Percentiles rank a stretch among this genome's conserved stretches.
phyloP scores from a whole-genome alignment of 2,329 filamentous ascomycete species.

The Aspergillus phoenicis region DNA sequence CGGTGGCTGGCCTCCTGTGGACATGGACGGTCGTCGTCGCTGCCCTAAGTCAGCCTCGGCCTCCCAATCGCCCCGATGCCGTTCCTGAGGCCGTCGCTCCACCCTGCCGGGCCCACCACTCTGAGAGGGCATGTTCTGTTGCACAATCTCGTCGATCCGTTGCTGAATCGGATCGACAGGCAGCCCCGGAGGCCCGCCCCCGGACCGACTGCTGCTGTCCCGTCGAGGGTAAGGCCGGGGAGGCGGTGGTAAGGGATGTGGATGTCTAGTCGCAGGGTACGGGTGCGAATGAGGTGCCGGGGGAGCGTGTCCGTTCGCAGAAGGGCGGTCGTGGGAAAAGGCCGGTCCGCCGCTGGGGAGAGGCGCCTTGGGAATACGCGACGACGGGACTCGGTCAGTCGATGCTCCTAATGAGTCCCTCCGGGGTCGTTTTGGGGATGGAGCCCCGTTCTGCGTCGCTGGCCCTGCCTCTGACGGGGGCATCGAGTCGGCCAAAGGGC shows the following conservation, averaged over 20 bases:
- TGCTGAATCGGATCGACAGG: slow-evolving; percentile 37
- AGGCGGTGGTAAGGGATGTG: slow-evolving; percentile 24
- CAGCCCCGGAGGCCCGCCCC: slow-evolving; percentile 8
- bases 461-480: slow-evolving; percentile 12
- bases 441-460: slow-evolving; percentile 28
- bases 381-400: slow-evolving; percentile 10
- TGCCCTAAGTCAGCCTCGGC: slow-evolving; percentile 19
- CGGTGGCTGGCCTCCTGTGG: slow-evolving; percentile 1
- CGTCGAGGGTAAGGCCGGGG: slow-evolving; percentile 22
- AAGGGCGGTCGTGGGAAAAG: slow-evolving; percentile 17
- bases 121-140: slow-evolving; percentile 26
- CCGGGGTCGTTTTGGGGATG: slow-evolving; percentile 44
- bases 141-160: slow-evolving; percentile 41
- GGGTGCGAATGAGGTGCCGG: slow-evolving; percentile 15
- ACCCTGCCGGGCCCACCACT: slow-evolving; percentile 5
- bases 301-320: slow-evolving; percentile 22
- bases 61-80: slow-evolving; percentile 24
- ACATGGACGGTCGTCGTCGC: slow-evolving; percentile 18
- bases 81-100: slow-evolving; percentile 21
- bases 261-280: slow-evolving; percentile 22
- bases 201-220: slow-evolving; percentile 18
- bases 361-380: slow-evolving; percentile 14
- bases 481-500: slow-evolving; percentile 16
- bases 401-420: slow-evolving; percentile 25
- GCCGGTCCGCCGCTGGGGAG: slow-evolving; percentile 13